Base-by-base conservation (phyloP, 1,139 yeast species). In the Yamadazyma triangularis region DNA sequence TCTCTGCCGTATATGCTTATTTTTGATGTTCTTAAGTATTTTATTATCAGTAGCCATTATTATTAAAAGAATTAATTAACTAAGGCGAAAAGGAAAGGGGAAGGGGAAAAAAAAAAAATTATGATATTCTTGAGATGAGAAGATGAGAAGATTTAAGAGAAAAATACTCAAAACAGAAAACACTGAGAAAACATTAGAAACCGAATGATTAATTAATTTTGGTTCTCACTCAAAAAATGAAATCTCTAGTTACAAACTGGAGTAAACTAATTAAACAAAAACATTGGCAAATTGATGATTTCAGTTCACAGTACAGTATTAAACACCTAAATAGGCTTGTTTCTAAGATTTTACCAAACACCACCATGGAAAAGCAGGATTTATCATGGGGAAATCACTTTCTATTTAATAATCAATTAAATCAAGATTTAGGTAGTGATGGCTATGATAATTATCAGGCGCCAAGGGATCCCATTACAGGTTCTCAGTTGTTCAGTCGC, bases 391-490 rank as follows among this genome's bases (percentile, higher is more conserved):
- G 94, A 0, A 78, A 74, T 40, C 88, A 84, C 41, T 67, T 87
- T 35, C 54, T 82, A 3, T 86, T 70, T 51, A 78, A 77, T 53
- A 58, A 67, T 23, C 77, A 72, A 25, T 51, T 58, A 15, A 87
- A 77, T 41, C 32, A 41, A 1, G 53, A 53, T 3, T 49, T 86
- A 15, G 79, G 83, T 1, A 28, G 48, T 2, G 97, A 89, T 53
- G 96, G 96, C 0, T 89, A 86, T 54, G 95, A 85, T 44, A 68
- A 79, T 34, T 77, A 80, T 45, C 95, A 85, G 51, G 79, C 91
- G 1, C 96, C 96, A 1, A 26, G 36, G 1, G 45, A 39, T 25
- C 28, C 26, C 2, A 36, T 38, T 4, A 39, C 35, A 13, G 45
- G 47, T 5, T 32, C 45, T 3, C 61, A 48, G 27, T 47, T 57